Conservation (phyloP, 1,284 basidiomycete genomes). For the Coniferiporia weirii region DNA sequence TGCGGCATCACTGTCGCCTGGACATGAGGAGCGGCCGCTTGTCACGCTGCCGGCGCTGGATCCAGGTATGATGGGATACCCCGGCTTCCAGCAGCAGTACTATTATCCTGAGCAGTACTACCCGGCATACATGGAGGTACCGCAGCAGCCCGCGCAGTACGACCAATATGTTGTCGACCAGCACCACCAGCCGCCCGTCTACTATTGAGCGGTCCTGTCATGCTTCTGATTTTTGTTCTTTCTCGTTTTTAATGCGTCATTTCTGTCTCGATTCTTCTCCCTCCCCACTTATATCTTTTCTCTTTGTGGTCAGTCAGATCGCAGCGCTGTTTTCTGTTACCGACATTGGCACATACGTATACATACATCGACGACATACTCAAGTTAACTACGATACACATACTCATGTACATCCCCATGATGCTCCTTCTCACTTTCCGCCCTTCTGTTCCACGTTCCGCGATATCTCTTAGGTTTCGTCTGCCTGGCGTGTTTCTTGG, state of each 20-base stretch:
- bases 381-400: conserved; percentile 4
- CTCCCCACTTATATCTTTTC: conserved; percentile 23
- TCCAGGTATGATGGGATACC: conserved; percentile 43
- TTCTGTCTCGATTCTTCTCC: conserved; percentile 19
- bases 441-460: neutral
- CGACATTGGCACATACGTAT: conserved; percentile 15
- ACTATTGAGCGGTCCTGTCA: conserved; percentile 48
- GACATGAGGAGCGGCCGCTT: conserved; percentile 14
- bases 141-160: conserved; percentile 53
- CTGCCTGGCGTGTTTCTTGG: neutral
- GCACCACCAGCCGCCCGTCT: conserved; percentile 44
- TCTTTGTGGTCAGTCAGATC: conserved; percentile 15
- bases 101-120: conserved; percentile 69
- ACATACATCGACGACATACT: conserved; percentile 10
- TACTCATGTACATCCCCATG: conserved; percentile 22
- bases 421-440: conserved; percentile 3
- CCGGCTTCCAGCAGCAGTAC: conserved; percentile 50
- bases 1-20: conserved; percentile 13
- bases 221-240: conserved; percentile 5
- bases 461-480: neutral
- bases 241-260: conserved; percentile 3
- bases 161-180: conserved; percentile 57
- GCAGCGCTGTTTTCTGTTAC: neutral
- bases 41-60: conserved; percentile 27
- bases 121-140: conserved; percentile 58